Percentiles rank a stretch among this genome's conserved stretches.
Conservation (phyloP, 805 yeast genomes). For the Pichia nakasei region DNA sequence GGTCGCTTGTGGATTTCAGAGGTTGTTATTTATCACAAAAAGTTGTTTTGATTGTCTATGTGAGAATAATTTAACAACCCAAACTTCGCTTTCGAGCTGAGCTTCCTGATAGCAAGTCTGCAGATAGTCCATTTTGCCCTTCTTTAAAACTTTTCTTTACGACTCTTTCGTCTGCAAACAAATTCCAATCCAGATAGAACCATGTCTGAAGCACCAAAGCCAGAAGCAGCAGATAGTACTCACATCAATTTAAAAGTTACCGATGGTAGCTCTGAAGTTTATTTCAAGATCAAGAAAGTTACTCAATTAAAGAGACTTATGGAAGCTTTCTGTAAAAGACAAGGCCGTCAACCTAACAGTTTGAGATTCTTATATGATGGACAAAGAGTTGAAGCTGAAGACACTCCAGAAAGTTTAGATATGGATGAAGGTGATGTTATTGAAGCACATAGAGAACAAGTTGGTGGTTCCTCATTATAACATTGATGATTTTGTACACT, state of each 20-base stretch:
- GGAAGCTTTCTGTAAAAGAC: slow-evolving; percentile 98
- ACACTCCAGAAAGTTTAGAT: slow-evolving; percentile 88
- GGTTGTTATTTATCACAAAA: too few relatives aligned
- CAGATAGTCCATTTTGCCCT: too few relatives aligned
- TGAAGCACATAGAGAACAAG: slow-evolving; percentile 96
- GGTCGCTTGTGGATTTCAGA: background rate
- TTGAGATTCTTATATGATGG: slow-evolving; percentile 92
- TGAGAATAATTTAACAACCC: too few relatives aligned
- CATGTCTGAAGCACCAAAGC: slow-evolving; percentile 36
- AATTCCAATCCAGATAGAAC: background rate
- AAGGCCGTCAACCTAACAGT: slow-evolving; percentile 77
- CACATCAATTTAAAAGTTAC: slow-evolving; percentile 92
- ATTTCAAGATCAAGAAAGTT: slow-evolving; percentile 87
- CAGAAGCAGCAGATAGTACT: slow-evolving; percentile 35
- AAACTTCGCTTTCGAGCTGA: too few relatives aligned
- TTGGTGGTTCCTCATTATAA: slow-evolving; percentile 47
- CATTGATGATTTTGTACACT: too few relatives aligned
- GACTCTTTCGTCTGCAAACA: background rate
- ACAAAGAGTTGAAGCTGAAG: slow-evolving; percentile 75
- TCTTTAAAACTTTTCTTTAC: background rate
- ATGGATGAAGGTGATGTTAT: slow-evolving; percentile 94
- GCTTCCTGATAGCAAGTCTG: too few relatives aligned
- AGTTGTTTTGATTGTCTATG: too few relatives aligned
- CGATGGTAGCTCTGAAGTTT: slow-evolving; percentile 89
- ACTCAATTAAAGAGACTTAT: slow-evolving; percentile 90